These are phyloP conservation scores for Helianthus annuus DNA, from an alignment of 129 eudicot genomes.

Conservation along the genomic window HanXRQr2.0-SUNRISE NC_035437.2:121415302-121415801, in stretches of 20 bases:
- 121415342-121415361: too few species aligned
- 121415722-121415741: conserved; percentile 22
- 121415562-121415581: not conserved
- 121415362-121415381: too few species aligned
- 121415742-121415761: too few species aligned
- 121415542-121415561: conserved; percentile 7
- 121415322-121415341: too few species aligned
- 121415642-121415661: conserved; percentile 73
- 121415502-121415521: not conserved
- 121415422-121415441: too few species aligned
- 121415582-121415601: conserved; percentile 24
- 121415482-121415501: conserved; percentile 11
- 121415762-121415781: conserved; percentile 93
- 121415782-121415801: conserved; percentile 87
- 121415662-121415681: conserved; percentile 11
- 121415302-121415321: too few species aligned
- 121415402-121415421: too few species aligned
- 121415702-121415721: not conserved
- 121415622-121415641: conserved; percentile 99
- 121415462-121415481: conserved; percentile 72
- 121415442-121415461: too few species aligned
- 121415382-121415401: too few species aligned
- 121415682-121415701: not conserved
- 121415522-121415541: conserved; percentile 7
- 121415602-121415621: conserved; percentile 86